Conservation (phyloP, 805 yeast genomes). For the Sugiyamaella marilandica region DNA sequence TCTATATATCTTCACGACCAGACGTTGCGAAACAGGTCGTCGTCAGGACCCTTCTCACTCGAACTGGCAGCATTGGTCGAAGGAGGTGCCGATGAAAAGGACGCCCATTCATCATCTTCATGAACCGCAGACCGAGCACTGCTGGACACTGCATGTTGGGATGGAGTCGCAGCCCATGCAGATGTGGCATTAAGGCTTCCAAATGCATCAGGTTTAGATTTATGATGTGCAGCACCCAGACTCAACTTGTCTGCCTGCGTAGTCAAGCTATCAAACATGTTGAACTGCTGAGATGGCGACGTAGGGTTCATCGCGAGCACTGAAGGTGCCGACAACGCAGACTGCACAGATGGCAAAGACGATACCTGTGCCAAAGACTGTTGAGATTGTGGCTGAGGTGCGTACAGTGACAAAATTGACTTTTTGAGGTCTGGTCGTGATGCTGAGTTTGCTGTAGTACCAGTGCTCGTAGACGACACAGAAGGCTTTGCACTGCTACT, state of each 20-base stretch:
- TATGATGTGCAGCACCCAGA: conserved; percentile 9
- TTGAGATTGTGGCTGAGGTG: conserved; percentile 22
- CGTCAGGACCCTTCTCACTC: conserved; percentile 26
- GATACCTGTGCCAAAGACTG: conserved; percentile 1
- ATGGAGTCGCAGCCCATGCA: conserved; percentile 17
- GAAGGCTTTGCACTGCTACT: conserved; percentile 11
- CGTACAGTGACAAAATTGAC: conserved; percentile 81
- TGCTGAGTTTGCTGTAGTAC: conserved; percentile 14
- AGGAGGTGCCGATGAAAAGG: conserved; percentile 22
- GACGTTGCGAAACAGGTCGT: conserved; percentile 35
- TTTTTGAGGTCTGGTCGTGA: conserved; percentile 83
- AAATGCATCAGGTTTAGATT: conserved; percentile 11
- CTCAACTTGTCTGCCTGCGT: conserved; percentile 16
- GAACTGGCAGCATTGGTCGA: conserved; percentile 11
- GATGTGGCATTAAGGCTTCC: conserved; percentile 11
- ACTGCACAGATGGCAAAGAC: neutral
- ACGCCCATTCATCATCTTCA: conserved; percentile 20
- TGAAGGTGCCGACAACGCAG: neutral
- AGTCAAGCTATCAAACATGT: conserved; percentile 11
- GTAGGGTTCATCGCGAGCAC: neutral
- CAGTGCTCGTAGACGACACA: conserved; percentile 18
- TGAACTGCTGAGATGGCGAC: neutral
- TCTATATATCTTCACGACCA: conserved; percentile 28
- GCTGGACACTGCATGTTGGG: conserved; percentile 8
- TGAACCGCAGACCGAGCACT: neutral